Evolutionary conservation across 176 grass and related monocot species (phyloP), one percentile per base, ranked within the genome.

Genomic region (Alloteropsis semialata): DNA sequence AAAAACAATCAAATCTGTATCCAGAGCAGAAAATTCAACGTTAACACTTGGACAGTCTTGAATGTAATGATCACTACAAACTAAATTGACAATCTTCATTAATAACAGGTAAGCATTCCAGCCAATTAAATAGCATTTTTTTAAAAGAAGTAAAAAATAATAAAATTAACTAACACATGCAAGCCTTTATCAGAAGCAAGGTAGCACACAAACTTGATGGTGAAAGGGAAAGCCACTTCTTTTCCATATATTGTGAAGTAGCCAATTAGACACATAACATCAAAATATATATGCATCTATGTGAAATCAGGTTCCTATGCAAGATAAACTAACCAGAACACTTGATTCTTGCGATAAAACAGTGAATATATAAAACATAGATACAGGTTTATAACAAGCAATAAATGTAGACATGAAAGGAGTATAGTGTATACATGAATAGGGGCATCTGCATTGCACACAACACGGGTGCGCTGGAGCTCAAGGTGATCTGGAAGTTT

Each of bases 401-500:
- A 29, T 0, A 69, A 48, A 59, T 48, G 17, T 5, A 43, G 0
- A 59, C 80, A 21, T n/a, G 70, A 41, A 63, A 90, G 30, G 27
- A 75, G 44, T 12, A 17, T 24, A 39, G 80, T 21, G 8, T 2
- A 66, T 93, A 95, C 92, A 90, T 95, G 79, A 66, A 79, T 88
- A 6, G 96, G 92, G 15, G 92, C 96, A 80, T 93, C 90, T 8
- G 78, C 65, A 15, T 87, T 98, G 90, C 96, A 98, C 18, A 90
- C 21, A 29, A 91, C 96, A 43, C 90, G 92, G 3, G 96, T 91
- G 25, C 89, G 92, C 82, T 93, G 92, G 57, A 93, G 45, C 66
- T 95, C 85, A 38, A 98, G 88, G 87, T 97, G 39, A 18, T 94
- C 90, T 9, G 92, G 92, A 54, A 97, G 92, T 80, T 92, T 89